Percentiles rank a stretch among this genome's conserved stretches.
These are phyloP conservation scores for Glomus cerebriforme DNA, from an alignment of 192 early-diverging fungal species.

Conservation along the genomic window DNA sequence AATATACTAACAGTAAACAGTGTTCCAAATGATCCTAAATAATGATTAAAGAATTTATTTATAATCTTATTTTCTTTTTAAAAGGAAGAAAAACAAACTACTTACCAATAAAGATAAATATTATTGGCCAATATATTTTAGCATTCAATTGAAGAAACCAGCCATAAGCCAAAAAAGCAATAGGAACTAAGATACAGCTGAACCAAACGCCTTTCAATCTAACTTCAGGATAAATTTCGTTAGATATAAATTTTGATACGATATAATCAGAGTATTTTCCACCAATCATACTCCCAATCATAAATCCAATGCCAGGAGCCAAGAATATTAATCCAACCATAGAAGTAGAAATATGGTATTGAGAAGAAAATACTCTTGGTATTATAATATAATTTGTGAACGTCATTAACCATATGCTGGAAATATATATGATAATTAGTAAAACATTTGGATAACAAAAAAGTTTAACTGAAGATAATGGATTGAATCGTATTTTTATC, in stretches of 20 bases:
- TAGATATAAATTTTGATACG: neutral
- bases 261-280: constrained; percentile 48
- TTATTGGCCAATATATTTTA: constrained; percentile 11
- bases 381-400: neutral
- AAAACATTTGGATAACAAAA: neutral
- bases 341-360: constrained; percentile 1
- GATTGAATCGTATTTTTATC: neutral
- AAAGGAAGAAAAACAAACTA: neutral
- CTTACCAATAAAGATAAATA: constrained; percentile 34
- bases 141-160: constrained; percentile 35
- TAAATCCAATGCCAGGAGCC: constrained; percentile 40
- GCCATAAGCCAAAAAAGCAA: constrained; percentile 38
- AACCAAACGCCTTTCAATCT: constrained; percentile 40
- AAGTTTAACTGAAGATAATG: neutral
- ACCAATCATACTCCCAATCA: constrained; percentile 44
- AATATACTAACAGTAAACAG: neutral
- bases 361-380: neutral
- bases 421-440: neutral
- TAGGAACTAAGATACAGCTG: constrained; percentile 32
- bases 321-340: constrained; percentile 32
- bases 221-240: constrained; percentile 30
- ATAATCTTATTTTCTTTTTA: too few species aligned
- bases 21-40: neutral
- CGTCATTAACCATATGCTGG: neutral
- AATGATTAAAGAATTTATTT: neutral